Percentiles rank a stretch among this genome's conserved stretches.
Evolutionary conservation across 331 rosid genomes (phyloP).

Genomic region (Arachis monticola): DNA sequence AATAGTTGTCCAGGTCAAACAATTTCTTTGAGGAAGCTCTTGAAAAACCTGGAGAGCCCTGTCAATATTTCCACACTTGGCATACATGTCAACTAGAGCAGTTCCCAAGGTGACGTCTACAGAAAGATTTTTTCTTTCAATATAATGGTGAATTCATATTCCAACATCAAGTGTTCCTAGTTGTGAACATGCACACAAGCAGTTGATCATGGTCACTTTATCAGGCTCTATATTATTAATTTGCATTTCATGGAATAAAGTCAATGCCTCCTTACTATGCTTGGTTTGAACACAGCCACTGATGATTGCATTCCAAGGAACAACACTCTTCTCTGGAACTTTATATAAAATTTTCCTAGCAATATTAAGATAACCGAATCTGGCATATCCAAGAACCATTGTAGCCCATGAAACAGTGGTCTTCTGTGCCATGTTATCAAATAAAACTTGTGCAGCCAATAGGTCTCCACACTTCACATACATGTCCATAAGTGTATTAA

Average conservation of each 20-base stretch:
- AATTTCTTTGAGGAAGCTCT: slow-evolving; percentile 68
- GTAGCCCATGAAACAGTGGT: slow-evolving; percentile 79
- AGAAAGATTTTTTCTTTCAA: slow-evolving; percentile 52
- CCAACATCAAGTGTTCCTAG: slow-evolving; percentile 86
- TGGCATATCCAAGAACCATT: slow-evolving; percentile 82
- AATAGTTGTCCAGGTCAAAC: slow-evolving; percentile 86
- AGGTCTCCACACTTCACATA: slow-evolving; percentile 75
- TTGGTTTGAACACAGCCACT: slow-evolving; percentile 76
- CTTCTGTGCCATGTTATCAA: slow-evolving; percentile 60
- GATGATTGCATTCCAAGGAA: slow-evolving; percentile 89
- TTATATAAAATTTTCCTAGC: slow-evolving; percentile 57
- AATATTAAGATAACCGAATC: slow-evolving; percentile 59
- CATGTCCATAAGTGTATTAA: slow-evolving; percentile 83
- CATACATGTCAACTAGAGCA: slow-evolving; percentile 83
- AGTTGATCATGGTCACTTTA: slow-evolving; percentile 65
- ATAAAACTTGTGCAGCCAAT: slow-evolving; percentile 53
- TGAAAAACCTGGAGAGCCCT: slow-evolving; percentile 71
- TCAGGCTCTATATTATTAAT: slow-evolving; percentile 61
- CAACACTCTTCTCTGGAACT: slow-evolving; percentile 74
- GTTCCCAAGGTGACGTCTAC: slow-evolving; percentile 73
- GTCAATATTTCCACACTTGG: slow-evolving; percentile 77
- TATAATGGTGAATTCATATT: slow-evolving; percentile 78
- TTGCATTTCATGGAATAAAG: slow-evolving; percentile 85
- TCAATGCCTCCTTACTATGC: slow-evolving; percentile 75
- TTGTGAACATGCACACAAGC: slow-evolving; percentile 85